Percentiles rank a stretch among this genome's conserved stretches.
These are phyloP conservation scores for Lactarius hatsudake DNA, from an alignment of 768 basidiomycete genomes.

Conservation along the genomic window DNA sequence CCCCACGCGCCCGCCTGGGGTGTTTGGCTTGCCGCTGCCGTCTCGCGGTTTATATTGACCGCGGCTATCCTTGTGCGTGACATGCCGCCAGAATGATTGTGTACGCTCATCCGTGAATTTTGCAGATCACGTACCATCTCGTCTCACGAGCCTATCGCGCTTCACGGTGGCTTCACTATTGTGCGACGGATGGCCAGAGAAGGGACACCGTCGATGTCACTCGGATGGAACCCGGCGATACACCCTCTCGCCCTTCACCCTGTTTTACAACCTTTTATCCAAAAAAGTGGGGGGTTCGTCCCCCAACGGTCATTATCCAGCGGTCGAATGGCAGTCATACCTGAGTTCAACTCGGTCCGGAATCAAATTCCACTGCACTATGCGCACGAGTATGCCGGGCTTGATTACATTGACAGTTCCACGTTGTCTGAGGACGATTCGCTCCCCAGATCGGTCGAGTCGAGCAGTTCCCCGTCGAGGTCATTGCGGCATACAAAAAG, in stretches of 20 bases:
- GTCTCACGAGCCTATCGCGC: slow-evolving; percentile 1
- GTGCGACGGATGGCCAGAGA: slow-evolving; percentile 5
- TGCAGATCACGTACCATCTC: slow-evolving; percentile 12
- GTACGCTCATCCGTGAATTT: neutral
- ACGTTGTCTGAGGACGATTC: slow-evolving; percentile 21
- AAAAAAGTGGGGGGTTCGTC: neutral
- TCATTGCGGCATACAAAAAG: slow-evolving; percentile 14
- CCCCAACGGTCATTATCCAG: slow-evolving; percentile 20
- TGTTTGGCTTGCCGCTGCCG: slow-evolving; percentile 53
- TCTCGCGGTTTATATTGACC: slow-evolving; percentile 55
- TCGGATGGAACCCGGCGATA: neutral
- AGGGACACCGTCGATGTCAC: slow-evolving; percentile 4
- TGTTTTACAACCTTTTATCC: neutral
- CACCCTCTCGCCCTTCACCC: slow-evolving; percentile 9
- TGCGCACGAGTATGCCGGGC: slow-evolving; percentile 8
- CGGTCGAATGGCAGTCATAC: slow-evolving; percentile 18
- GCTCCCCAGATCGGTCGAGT: slow-evolving; percentile 12
- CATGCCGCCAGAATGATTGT: neutral
- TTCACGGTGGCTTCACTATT: slow-evolving; percentile 1
- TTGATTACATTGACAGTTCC: slow-evolving; percentile 10
- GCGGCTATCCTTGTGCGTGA: slow-evolving; percentile 50
- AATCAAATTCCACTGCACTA: neutral
- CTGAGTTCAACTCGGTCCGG: slow-evolving; percentile 14
- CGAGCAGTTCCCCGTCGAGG: neutral
- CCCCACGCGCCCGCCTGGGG: slow-evolving; percentile 42